These are phyloP conservation scores for Hygrophorus pudorinus DNA, from an alignment of 768 basidiomycete species.

Conservation along the genomic window DNA sequence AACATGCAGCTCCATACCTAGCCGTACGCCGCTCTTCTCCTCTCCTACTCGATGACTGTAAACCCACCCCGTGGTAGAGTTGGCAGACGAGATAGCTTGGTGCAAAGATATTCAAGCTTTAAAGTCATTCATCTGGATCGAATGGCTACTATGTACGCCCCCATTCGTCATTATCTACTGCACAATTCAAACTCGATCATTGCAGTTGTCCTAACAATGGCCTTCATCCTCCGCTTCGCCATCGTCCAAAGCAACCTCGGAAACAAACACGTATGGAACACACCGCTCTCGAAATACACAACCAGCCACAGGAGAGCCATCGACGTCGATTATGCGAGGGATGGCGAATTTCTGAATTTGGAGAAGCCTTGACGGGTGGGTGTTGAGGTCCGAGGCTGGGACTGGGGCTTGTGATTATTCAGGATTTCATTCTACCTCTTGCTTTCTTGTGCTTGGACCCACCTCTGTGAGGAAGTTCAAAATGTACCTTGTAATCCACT, in stretches of 20 bases:
- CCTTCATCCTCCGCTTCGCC: conserved; percentile 35
- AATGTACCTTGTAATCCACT: too few relatives aligned
- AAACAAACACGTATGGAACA: conserved; percentile 40
- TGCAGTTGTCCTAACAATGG: conserved; percentile 32
- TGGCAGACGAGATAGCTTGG: conserved; percentile 36
- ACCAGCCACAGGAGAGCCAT: conserved; percentile 18
- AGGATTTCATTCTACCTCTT: too few relatives aligned
- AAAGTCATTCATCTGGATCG: conserved; percentile 49
- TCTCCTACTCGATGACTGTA: background rate
- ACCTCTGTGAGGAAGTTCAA: too few relatives aligned
- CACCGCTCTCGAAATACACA: conserved; percentile 43
- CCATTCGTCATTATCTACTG: background rate
- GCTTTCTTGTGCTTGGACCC: too few relatives aligned
- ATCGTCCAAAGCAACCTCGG: conserved; percentile 33
- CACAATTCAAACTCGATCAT: background rate
- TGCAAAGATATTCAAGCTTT: conserved; percentile 46
- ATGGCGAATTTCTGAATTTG: conserved; percentile 30
- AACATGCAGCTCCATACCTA: conserved; percentile 38
- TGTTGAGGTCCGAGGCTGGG: too few relatives aligned
- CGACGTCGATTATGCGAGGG: conserved; percentile 8
- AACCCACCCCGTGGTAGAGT: conserved; percentile 20
- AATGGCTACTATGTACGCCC: conserved; percentile 41
- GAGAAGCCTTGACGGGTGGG: too few relatives aligned
- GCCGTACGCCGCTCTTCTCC: conserved; percentile 21
- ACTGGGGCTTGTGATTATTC: too few relatives aligned